phyloP scores from a whole-genome alignment of 2,329 filamentous ascomycete species.

The Cladophialophora yegresii region DNA sequence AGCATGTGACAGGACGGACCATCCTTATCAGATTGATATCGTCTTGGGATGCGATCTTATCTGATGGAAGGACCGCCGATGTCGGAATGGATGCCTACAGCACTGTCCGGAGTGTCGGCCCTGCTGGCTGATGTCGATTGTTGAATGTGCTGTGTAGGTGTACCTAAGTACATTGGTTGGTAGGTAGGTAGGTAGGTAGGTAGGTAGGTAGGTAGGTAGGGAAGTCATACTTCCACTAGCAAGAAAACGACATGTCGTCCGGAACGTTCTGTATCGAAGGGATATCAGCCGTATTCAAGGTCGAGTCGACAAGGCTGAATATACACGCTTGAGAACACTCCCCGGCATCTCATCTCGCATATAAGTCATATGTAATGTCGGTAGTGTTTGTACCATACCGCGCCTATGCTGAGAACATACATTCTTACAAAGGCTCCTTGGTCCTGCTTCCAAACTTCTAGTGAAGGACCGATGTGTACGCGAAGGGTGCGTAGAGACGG shows the following conservation, averaged over 20 bases:
- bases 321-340: not conserved
- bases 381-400: conserved; percentile 1
- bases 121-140: not conserved
- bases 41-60: not conserved
- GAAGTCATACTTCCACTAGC: too few relatives aligned
- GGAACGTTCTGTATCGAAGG: not conserved
- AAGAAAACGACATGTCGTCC: not conserved
- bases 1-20: not conserved
- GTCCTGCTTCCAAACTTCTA: not conserved
- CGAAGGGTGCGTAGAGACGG: not conserved
- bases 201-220: too few relatives aligned
- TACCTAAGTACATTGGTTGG: too few relatives aligned
- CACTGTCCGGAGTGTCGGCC: too few relatives aligned
- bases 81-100: too few relatives aligned
- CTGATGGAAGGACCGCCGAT: not conserved
- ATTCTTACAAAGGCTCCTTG: conserved; percentile 1
- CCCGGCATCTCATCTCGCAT: not conserved
- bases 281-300: not conserved
- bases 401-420: conserved; percentile 2
- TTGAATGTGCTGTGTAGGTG: not conserved
- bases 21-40: conserved; percentile 4
- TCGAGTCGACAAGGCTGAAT: not conserved
- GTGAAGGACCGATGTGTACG: not conserved
- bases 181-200: too few relatives aligned
- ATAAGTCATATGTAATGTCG: not conserved